These are phyloP conservation scores for Jimgerdemannia flammicorona DNA, from an alignment of 192 early-diverging fungal species.

Conservation along the genomic window DNA sequence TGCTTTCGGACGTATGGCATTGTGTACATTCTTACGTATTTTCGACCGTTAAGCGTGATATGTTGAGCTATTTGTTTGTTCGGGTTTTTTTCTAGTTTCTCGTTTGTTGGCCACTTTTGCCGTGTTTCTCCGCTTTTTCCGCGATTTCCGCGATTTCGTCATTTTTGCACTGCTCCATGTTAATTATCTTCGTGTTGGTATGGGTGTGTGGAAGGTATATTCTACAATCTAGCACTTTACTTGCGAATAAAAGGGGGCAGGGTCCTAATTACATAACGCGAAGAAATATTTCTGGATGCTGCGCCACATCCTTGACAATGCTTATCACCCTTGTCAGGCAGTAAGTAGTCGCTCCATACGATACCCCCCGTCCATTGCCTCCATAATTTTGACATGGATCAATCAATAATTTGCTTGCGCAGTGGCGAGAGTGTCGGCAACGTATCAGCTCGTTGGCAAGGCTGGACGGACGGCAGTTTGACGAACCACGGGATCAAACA, in stretches of 20 bases:
- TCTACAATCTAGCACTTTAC: neutral
- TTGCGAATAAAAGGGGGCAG: no score
- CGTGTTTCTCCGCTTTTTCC: neutral
- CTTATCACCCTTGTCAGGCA: neutral
- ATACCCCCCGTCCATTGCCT: no score
- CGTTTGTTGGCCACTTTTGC: neutral
- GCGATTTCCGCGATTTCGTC: neutral
- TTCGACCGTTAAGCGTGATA: neutral
- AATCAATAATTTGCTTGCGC: neutral
- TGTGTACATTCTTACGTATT: neutral
- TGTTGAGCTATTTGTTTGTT: neutral
- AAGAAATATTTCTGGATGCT: no score
- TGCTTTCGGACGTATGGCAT: neutral
- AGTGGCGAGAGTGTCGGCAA: conserved; percentile 4
- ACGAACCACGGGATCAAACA: conserved; percentile 1
- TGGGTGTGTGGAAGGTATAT: neutral
- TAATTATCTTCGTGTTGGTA: neutral
- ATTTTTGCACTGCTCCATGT: neutral
- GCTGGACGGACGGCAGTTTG: neutral
- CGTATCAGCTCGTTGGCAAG: neutral
- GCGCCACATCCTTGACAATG: neutral
- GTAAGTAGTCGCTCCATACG: neutral
- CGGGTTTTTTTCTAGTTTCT: neutral
- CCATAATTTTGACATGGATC: no score
- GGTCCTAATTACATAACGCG: no score